Evolutionary conservation across 2,329 filamentous ascomycete species (phyloP).

Genomic region (Didymella pinodella): DNA sequence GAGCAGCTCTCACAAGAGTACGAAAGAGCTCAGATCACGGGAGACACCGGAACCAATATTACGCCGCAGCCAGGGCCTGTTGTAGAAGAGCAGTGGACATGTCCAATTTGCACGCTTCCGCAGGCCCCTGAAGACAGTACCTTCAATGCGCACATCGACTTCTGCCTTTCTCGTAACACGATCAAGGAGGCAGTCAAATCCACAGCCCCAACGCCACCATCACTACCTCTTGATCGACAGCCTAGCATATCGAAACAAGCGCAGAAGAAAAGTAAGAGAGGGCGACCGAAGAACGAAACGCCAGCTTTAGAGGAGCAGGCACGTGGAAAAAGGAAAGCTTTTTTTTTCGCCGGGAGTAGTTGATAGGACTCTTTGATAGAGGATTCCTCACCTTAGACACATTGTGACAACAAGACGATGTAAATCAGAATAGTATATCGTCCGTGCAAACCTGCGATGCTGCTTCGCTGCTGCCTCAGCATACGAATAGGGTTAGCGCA

Average conservation of each 20-base stretch:
- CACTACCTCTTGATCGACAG: conserved; percentile 21
- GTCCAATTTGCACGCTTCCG: conserved; percentile 83
- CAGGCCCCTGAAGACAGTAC: conserved; percentile 76
- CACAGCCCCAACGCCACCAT: conserved; percentile 34
- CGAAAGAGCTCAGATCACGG: conserved; percentile 27
- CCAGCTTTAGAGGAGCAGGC: conserved; percentile 33
- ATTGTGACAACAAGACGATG: not conserved
- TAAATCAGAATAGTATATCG: not conserved
- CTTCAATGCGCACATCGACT: conserved; percentile 93
- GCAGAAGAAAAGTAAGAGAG: conserved; percentile 43
- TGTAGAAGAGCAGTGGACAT: conserved; percentile 70
- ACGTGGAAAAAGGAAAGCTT: conserved; percentile 44
- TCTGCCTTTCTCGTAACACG: conserved; percentile 83
- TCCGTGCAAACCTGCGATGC: not conserved
- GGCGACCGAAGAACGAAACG: conserved; percentile 38
- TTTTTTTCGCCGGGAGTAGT: conserved; percentile 33
- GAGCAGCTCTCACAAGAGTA: conserved; percentile 69
- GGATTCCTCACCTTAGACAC: not conserved
- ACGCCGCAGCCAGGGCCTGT: conserved; percentile 38
- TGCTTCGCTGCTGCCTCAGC: not conserved
- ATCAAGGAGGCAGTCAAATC: conserved; percentile 82
- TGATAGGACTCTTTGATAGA: not conserved
- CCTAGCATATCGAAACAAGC: conserved; percentile 20
- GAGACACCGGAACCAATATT: conserved; percentile 9
- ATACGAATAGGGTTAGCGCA: not conserved